phyloP scores from a whole-genome alignment of 2,329 filamentous ascomycete genomes.

The Pseudogymnoascus sp. region DNA sequence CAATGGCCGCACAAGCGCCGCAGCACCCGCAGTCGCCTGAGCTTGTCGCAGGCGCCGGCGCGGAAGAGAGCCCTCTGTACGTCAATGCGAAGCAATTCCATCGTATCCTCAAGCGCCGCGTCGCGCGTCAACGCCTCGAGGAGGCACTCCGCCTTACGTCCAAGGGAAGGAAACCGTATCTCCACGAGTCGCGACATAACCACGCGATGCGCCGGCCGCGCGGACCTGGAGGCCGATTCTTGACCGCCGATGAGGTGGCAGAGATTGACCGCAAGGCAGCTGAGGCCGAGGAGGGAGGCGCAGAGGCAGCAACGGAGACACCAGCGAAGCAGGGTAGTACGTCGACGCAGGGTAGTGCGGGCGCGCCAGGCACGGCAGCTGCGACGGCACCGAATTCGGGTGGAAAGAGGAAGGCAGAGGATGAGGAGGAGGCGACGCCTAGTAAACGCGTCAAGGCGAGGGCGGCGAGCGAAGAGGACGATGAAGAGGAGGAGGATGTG shows the following conservation, averaged over 20 bases:
- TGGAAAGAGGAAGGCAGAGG: not conserved
- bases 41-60: slow-evolving; percentile 53
- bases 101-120: slow-evolving; percentile 86
- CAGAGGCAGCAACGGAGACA: slow-evolving; percentile 29
- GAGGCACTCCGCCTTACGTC: slow-evolving; percentile 86
- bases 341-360: slow-evolving; percentile 10
- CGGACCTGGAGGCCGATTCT: slow-evolving; percentile 87
- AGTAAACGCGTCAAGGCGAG: not conserved
- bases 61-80: slow-evolving; percentile 89
- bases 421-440: not conserved
- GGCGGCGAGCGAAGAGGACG: not conserved
- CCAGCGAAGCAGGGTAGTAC: slow-evolving; percentile 22
- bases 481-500: not conserved
- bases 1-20: slow-evolving; percentile 56
- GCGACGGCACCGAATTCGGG: not conserved
- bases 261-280: slow-evolving; percentile 65
- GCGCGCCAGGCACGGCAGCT: not conserved
- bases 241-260: slow-evolving; percentile 93
- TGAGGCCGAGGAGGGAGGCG: slow-evolving; percentile 29
- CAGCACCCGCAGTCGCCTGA: slow-evolving; percentile 70
- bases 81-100: slow-evolving; percentile 99
- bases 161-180: slow-evolving; percentile 92
- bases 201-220: slow-evolving; percentile 94
- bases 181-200: slow-evolving; percentile 95
- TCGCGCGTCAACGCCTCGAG: slow-evolving; percentile 87